Conservation (phyloP, 176 grass and related monocot species). For the Zea luxurians region DNA sequence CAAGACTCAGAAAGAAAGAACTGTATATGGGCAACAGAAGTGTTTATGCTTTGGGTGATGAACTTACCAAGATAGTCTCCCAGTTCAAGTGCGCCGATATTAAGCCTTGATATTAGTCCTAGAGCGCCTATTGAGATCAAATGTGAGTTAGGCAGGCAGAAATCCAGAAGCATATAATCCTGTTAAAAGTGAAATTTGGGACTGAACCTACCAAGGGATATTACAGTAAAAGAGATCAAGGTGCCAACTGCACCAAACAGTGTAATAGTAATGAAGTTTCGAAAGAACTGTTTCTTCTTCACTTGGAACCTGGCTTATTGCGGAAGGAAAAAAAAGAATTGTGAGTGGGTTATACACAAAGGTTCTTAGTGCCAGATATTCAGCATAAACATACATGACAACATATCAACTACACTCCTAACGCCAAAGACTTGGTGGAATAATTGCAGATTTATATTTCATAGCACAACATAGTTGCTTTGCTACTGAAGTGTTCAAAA, state of each 20-base stretch:
- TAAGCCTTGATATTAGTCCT: constrained; percentile 62
- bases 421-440: too few relatives aligned
- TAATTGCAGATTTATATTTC: too few relatives aligned
- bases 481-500: too few relatives aligned
- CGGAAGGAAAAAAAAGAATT: too few relatives aligned
- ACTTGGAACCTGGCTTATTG: constrained; percentile 63
- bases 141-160: not conserved
- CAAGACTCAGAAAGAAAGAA: constrained; percentile 26
- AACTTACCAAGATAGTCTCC: constrained; percentile 82
- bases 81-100: constrained; percentile 73
- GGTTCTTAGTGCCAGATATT: too few relatives aligned
- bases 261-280: constrained; percentile 78
- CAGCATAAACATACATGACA: too few relatives aligned
- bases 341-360: too few relatives aligned
- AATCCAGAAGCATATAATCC: constrained; percentile 7
- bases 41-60: not conserved
- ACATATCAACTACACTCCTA: too few relatives aligned
- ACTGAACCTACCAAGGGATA: constrained; percentile 63
- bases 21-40: not conserved
- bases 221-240: constrained; percentile 73
- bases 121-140: constrained; percentile 53
- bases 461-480: too few relatives aligned
- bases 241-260: constrained; percentile 80
- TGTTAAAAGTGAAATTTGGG: constrained; percentile 2
- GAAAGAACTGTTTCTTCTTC: constrained; percentile 91